Base-by-base conservation (phyloP, 768 basidiomycete species). In the Boletus fagicola region DNA sequence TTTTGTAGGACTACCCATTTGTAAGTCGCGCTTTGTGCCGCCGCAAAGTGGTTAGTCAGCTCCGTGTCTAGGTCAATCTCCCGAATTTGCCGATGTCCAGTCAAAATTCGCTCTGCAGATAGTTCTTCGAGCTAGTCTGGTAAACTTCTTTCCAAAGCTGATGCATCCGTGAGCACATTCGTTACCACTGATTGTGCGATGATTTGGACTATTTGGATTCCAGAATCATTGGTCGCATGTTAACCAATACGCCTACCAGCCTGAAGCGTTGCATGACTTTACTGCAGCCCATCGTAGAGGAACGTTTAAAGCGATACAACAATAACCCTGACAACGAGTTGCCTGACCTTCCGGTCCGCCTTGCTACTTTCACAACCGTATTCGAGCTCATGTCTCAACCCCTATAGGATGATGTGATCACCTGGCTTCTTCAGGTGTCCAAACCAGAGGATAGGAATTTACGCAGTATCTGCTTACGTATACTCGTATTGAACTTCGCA, bases 401-500 rank as follows among this genome's bases (percentile, higher is more conserved):
- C 20, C n/a, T n/a, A n/a, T 47, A 76, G 75, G 72, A 74, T 44
- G 78, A 78, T 58, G 47, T 77, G 62, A 67, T 79, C 13, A 70
- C 69, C 33, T 77, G 76, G 78, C 62, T 79, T n/a, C 68, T 79
- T 61, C 71, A 71, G 11, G 70, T 70, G 13, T 67, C 70, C 26
- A 55, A 55, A 52, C 68, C 42, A 42, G 64, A 63, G 58, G 69
- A 60, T 33, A 62, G 56, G 61, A 77, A 63, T 60, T 63, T 62
- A 59, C 63, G 58, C 50, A 59, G 68, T 33, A 61, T 70, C 36
- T 68, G 67, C 40, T 51, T 77, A 10, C 70, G 75, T 43, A 61
- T 77, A 48, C 67, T 79, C 38, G 46, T 69, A 4, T 57, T 78
- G 28, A 75, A 80, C 57, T 76, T 79, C 52, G 68, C 73, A 2